These are phyloP conservation scores for Trichoderma breve DNA, from an alignment of 2,329 filamentous ascomycete genomes.

Conservation along the genomic window DNA sequence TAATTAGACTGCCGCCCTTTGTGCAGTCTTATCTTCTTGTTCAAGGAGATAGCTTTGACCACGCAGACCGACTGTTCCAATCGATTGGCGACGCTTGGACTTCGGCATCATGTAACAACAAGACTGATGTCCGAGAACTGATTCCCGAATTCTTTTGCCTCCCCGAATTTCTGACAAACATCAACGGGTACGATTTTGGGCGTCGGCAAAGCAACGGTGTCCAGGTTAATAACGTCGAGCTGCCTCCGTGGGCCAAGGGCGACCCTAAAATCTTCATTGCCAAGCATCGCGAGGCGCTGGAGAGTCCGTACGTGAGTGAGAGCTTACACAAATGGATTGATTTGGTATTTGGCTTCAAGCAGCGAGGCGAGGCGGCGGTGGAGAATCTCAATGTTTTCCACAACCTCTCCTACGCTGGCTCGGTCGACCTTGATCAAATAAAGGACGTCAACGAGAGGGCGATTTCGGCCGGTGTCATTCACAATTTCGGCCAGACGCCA, in stretches of 20 bases:
- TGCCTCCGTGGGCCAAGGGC: conserved; percentile 97
- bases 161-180: conserved; percentile 90
- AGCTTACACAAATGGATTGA: conserved; percentile 95
- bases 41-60: conserved; percentile 94
- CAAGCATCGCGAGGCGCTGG: conserved; percentile 92
- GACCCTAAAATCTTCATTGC: conserved; percentile 94
- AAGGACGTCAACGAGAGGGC: conserved; percentile 81
- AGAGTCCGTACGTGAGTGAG: conserved; percentile 88
- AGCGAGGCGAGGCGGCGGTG: conserved; percentile 86
- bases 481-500: conserved; percentile 97
- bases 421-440: conserved; percentile 88
- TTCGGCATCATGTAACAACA: conserved; percentile 84
- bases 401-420: conserved; percentile 90
- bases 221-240: conserved; percentile 76
- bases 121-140: conserved; percentile 90
- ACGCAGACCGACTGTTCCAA: conserved; percentile 92
- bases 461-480: conserved; percentile 91
- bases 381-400: conserved; percentile 96
- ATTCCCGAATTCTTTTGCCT: conserved; percentile 98
- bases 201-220: conserved; percentile 75
- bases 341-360: conserved; percentile 89
- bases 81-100: conserved; percentile 89
- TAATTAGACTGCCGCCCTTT: conserved; percentile 93
- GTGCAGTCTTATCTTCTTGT: conserved; percentile 92
- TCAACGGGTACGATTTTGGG: conserved; percentile 93